Base-by-base conservation (phyloP, 768 basidiomycete genomes). In the Macrolepiota fuliginosa region DNA sequence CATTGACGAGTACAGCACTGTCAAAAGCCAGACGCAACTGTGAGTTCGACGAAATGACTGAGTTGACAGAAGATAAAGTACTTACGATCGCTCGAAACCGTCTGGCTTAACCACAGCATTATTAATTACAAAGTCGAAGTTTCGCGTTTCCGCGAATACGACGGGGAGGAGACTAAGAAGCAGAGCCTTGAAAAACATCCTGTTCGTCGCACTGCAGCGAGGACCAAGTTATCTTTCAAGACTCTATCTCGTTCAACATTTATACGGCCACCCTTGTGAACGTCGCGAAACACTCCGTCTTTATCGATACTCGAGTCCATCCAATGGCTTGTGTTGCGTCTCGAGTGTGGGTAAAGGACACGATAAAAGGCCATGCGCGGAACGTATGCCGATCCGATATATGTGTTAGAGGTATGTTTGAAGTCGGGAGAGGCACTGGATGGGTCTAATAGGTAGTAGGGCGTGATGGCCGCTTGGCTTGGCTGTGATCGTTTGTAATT, bases 41-140 rank as follows among this genome's bases (percentile, higher is more conserved):
- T 47, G 2, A 32, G 24, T 35, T 7, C 9, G 13, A 1, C 17
- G 4, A 46, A 11, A 19, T 22, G 39, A 32, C 13, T 3, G 35
- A 15, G 36, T 6, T 35, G 35, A 22, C 2, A 10, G n/a, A 56
- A n/a, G n/a, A n/a, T n/a, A n/a, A n/a, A n/a, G n/a, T 57, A 27
- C 52, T 3, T 69, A 54, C 36, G n/a, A 17, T 36, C 36, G 66
- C 29, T 51, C 63, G 47, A 76, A 78, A 2, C 81, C 81, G 45
- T 81, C 81, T 5, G 80, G 81, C 4, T 75, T 65, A 17, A 79
- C 68, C 19, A 61, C 51, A 15, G 70, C 71, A 64, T 82, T 82
- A 22, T 66, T 72, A 36, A 80, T 63, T 57, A 72, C 66, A 37
- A 54, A 54, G 2, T 54, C 53, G 9, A 54, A 36, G 15, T 11